Evolutionary conservation across 345 rosid species (phyloP), one percentile per base, ranked within the genome.

Genomic region (Melaleuca alternifolia): DNA sequence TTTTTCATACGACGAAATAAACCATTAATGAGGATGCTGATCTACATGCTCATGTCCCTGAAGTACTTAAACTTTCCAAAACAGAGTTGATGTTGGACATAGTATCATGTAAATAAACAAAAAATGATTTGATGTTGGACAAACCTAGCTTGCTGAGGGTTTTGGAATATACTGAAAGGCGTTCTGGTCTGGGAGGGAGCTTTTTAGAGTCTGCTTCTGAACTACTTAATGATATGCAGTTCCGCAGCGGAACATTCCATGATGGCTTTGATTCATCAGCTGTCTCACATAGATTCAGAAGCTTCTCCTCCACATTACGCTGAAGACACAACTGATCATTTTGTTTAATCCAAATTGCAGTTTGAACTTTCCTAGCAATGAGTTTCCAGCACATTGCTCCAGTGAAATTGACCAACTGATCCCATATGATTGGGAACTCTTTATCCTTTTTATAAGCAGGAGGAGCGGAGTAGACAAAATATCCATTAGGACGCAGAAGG

Each of bases 311-410:
- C 65, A 90, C 92, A 89, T 96, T 94, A 71, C 85, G 87, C 90
- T 33, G 81, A 87, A 94, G 94, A 88, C 99, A 97, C 37, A 86
- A 89, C 83, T 90, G 90, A 41, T 94, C 88, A 84, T 92, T 95
- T 88, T 89, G 91, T 89, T 97, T 97, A 23, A 93, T 79, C 99
- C 99, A 97, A 85, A 97, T 93, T 11, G 99, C 99, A n/a, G 99
- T 95, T 85, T 97, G 98, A 84, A 97, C 92, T 89, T 96, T 86
- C 86, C 87, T 91, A 41, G 99, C 94, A 90, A 95, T 90, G 89
- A 96, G 99, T 91, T 93, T 96, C 99, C 99, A 97, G 91, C 99
- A 97, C 98, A 97, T 94, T 85, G 95, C 93, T 15, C 93, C 89
- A 50, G 98, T 92, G 90, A 96, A 89, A 88, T 89, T 91, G 50